Percentiles rank a stretch among this genome's conserved stretches.
These are phyloP conservation scores for Hymenotorrendiella dingleyae DNA, from an alignment of 2,329 filamentous ascomycete species.

Conservation along the genomic window DNA sequence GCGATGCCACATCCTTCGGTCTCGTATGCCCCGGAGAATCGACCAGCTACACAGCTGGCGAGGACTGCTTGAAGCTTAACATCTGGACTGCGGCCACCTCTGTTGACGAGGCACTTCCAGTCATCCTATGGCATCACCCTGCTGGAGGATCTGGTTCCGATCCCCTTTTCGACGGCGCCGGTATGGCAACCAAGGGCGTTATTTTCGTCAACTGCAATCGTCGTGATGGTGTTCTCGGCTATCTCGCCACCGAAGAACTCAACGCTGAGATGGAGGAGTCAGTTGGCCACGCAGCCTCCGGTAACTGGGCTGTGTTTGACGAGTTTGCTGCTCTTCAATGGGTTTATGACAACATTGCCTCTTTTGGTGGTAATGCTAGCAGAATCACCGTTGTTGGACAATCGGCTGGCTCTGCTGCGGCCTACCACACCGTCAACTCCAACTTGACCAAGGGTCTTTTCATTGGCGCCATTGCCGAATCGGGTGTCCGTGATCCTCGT, in stretches of 20 bases:
- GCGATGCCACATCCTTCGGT: slow-evolving; percentile 26
- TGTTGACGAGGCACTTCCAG: slow-evolving; percentile 14
- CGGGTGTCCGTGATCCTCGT: slow-evolving; percentile 25
- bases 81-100: slow-evolving; percentile 30
- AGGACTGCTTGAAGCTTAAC: slow-evolving; percentile 42
- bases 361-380: slow-evolving; percentile 51
- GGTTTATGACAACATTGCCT: slow-evolving; percentile 58
- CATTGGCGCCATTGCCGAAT: slow-evolving; percentile 25
- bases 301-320: slow-evolving; percentile 47
- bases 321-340: slow-evolving; percentile 53
- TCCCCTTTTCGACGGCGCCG: slow-evolving; percentile 19
- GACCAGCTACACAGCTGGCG: slow-evolving; percentile 24
- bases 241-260: slow-evolving; percentile 41
- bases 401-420: slow-evolving; percentile 40
- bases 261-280: slow-evolving; percentile 12
- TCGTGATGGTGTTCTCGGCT: slow-evolving; percentile 54
- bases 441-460: slow-evolving; percentile 24
- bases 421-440: slow-evolving; percentile 27
- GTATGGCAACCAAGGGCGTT: slow-evolving; percentile 28
- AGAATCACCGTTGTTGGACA: slow-evolving; percentile 37
- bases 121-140: slow-evolving; percentile 32
- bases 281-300: slow-evolving; percentile 17
- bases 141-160: slow-evolving; percentile 10
- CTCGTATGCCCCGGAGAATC: slow-evolving; percentile 25
- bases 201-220: slow-evolving; percentile 57